phyloP scores from a whole-genome alignment of 768 basidiomycete genomes.

The Aureoboletus auriporus region DNA sequence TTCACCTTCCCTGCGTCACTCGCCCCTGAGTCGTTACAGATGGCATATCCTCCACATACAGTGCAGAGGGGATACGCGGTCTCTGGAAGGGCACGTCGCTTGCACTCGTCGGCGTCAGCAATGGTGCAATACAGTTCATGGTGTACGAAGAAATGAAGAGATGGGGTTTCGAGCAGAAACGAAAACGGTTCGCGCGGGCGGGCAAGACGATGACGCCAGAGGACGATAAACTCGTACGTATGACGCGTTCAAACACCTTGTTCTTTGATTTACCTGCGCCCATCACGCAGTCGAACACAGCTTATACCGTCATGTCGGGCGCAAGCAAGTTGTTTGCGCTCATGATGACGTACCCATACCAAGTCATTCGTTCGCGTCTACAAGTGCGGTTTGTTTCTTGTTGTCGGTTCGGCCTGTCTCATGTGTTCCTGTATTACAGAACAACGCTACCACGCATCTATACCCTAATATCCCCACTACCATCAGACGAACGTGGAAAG shows the following conservation, averaged over 20 bases:
- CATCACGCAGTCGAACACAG: conserved; percentile 68
- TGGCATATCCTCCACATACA: conserved; percentile 68
- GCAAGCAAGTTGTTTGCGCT: conserved; percentile 85
- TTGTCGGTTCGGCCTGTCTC: background rate
- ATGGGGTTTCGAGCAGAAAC: conserved; percentile 81
- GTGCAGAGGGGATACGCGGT: conserved; percentile 71
- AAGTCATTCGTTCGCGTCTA: conserved; percentile 90
- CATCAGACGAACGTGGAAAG: conserved; percentile 72
- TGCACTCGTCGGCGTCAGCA: conserved; percentile 89
- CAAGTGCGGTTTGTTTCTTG: conserved; percentile 51
- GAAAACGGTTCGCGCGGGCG: conserved; percentile 51
- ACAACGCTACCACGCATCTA: conserved; percentile 57
- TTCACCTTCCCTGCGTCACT: background rate
- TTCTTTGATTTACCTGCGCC: background rate
- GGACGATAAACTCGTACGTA: conserved; percentile 81
- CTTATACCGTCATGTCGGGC: conserved; percentile 92
- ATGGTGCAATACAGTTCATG: conserved; percentile 94
- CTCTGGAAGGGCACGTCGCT: conserved; percentile 85
- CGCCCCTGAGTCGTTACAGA: conserved; percentile 35
- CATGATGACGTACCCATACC: conserved; percentile 89
- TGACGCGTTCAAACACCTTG: background rate
- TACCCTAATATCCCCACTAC: conserved; percentile 85
- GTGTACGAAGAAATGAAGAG: conserved; percentile 94
- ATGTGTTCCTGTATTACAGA: conserved; percentile 35
- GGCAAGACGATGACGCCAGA: conserved; percentile 66